Conservation (phyloP, 495 filamentous ascomycete genomes). For the Amorphotheca resinae region DNA sequence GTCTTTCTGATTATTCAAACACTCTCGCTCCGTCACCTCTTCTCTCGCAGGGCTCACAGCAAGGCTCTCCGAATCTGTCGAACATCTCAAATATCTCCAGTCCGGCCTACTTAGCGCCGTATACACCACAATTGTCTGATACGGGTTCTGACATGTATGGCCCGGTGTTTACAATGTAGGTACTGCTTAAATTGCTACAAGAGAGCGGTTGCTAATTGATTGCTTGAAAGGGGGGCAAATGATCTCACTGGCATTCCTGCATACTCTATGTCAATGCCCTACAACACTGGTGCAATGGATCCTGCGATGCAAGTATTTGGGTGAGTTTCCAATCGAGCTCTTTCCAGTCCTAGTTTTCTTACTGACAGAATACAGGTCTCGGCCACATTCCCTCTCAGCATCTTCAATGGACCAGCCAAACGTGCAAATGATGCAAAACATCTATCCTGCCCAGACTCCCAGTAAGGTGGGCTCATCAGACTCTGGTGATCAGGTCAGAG, state of each 20-base stretch:
- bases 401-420: constrained; percentile 13
- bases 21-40: constrained; percentile 19
- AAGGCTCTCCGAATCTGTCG: constrained; percentile 14
- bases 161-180: constrained; percentile 18
- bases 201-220: constrained; percentile 2
- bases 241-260: constrained; percentile 12
- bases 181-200: background rate
- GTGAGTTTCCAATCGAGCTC: too few relatives aligned
- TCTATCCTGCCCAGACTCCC: constrained; percentile 9
- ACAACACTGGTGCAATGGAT: constrained; percentile 7
- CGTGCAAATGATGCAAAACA: background rate
- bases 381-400: constrained; percentile 19
- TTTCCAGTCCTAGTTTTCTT: too few relatives aligned
- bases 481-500: constrained; percentile 41
- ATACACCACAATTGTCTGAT: constrained; percentile 7
- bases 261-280: constrained; percentile 11
- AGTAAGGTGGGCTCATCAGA: constrained; percentile 13
- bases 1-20: constrained; percentile 13
- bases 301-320: constrained; percentile 9
- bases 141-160: constrained; percentile 14
- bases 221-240: constrained; percentile 11
- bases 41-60: constrained; percentile 14
- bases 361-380: constrained; percentile 3
- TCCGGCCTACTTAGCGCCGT: background rate
- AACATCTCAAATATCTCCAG: constrained; percentile 1